Conservation (phyloP, 257 asterid species). For the Solanum rostratum region DNA sequence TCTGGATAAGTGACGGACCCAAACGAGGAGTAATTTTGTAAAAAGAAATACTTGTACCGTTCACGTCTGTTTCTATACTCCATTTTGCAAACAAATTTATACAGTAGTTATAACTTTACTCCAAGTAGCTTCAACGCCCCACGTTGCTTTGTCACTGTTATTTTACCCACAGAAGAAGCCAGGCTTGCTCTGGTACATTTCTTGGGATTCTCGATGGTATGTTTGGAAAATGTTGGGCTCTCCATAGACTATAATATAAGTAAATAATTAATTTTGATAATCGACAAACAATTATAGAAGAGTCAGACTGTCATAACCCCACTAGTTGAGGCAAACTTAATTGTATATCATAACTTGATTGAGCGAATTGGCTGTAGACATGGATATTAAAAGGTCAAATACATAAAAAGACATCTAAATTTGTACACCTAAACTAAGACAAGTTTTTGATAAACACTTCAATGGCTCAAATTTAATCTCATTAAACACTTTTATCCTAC, state of each 20-base stretch:
- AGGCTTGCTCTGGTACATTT: neutral
- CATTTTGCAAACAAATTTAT: neutral
- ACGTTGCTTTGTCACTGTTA: neutral
- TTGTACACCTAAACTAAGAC: no score
- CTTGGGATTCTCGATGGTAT: neutral
- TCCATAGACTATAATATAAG: neutral
- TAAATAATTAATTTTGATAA: no score
- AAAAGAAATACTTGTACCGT: neutral
- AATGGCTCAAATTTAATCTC: no score
- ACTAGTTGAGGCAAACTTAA: no score
- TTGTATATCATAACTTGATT: no score
- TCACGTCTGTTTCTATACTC: neutral
- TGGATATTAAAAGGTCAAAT: no score
- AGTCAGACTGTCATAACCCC: no score
- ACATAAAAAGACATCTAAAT: no score
- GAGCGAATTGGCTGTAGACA: no score
- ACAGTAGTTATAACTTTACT: neutral
- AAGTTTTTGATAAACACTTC: no score
- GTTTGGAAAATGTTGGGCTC: neutral
- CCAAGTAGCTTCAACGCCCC: neutral
- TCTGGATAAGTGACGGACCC: neutral
- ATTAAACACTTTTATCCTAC: no score
- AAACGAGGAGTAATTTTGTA: neutral
- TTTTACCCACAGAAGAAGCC: neutral
- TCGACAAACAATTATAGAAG: no score